phyloP scores from a whole-genome alignment of 139 green algal genomes.

The Zygnema cylindricum region DNA sequence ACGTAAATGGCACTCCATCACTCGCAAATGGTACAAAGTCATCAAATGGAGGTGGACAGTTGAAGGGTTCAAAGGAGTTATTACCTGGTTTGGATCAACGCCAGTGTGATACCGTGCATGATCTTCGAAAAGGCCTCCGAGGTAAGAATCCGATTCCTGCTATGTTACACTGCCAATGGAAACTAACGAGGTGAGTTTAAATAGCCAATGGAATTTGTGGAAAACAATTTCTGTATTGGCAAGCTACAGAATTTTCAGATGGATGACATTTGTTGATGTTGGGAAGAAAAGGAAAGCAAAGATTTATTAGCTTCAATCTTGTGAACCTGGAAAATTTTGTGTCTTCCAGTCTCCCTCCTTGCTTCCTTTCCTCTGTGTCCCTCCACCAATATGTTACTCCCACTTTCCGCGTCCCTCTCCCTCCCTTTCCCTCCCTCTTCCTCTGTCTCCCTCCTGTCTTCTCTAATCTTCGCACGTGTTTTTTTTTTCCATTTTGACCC shows the following conservation, averaged over 20 bases:
- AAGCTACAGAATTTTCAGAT: too few relatives aligned
- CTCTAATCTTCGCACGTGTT: not conserved
- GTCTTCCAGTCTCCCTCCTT: too few relatives aligned
- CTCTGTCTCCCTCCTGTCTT: not conserved
- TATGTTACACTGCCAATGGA: too few relatives aligned
- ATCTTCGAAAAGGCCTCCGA: conserved; percentile 36
- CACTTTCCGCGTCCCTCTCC: not conserved
- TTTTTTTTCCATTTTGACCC: not conserved
- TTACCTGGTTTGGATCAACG: not conserved
- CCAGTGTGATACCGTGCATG: conserved; percentile 20
- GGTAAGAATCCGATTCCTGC: too few relatives aligned
- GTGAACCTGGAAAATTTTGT: too few relatives aligned
- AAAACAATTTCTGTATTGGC: too few relatives aligned
- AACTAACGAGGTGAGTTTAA: too few relatives aligned
- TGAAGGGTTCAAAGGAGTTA: not conserved
- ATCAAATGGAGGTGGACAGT: not conserved
- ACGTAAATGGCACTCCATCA: not conserved
- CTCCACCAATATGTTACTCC: too few relatives aligned
- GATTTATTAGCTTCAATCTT: not conserved
- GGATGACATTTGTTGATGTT: not conserved
- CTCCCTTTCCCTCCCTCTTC: not conserved
- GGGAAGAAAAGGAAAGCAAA: not conserved
- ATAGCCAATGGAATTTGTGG: too few relatives aligned
- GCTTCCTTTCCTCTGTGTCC: too few relatives aligned
- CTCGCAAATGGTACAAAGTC: not conserved